Conservation (phyloP, 768 basidiomycete species). For the Chalciporus sphaerocephalus region DNA sequence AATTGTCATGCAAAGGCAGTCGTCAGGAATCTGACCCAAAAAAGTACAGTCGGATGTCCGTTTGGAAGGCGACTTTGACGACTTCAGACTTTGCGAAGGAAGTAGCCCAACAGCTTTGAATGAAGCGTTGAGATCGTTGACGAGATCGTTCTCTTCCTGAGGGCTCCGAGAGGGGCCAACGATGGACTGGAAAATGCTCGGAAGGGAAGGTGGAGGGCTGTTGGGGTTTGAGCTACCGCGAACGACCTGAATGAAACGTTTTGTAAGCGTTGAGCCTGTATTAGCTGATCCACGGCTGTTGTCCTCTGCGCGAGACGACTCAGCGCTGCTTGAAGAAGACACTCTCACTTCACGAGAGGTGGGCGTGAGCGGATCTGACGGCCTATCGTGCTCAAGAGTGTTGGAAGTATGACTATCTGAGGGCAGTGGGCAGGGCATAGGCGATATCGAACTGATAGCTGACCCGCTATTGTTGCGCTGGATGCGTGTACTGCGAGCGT, state of each 20-base stretch:
- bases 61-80: slow-evolving; percentile 17
- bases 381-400: slow-evolving; percentile 6
- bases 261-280: slow-evolving; percentile 13
- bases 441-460: slow-evolving; percentile 20
- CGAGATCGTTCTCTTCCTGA: slow-evolving; percentile 64
- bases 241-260: slow-evolving; percentile 23
- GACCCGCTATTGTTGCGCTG: slow-evolving; percentile 7
- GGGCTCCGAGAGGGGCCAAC: slow-evolving; percentile 56
- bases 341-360: too few relatives aligned
- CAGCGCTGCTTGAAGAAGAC: too few relatives aligned
- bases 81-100: slow-evolving; percentile 45
- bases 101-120: slow-evolving; percentile 79
- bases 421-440: slow-evolving; percentile 7
- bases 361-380: slow-evolving; percentile 7
- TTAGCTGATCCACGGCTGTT: slow-evolving; percentile 22
- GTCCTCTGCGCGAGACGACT: slow-evolving; percentile 36
- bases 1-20: slow-evolving; percentile 78
- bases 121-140: slow-evolving; percentile 65
- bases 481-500: slow-evolving; percentile 29
- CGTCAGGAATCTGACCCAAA: slow-evolving; percentile 59
- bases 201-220: slow-evolving; percentile 22
- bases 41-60: slow-evolving; percentile 34
- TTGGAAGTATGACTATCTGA: slow-evolving; percentile 5
- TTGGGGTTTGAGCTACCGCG: slow-evolving; percentile 19
- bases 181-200: slow-evolving; percentile 41